Evolutionary conservation across 192 early-diverging fungal genomes (phyloP).

Genomic region (Mortierella hygrophila): DNA sequence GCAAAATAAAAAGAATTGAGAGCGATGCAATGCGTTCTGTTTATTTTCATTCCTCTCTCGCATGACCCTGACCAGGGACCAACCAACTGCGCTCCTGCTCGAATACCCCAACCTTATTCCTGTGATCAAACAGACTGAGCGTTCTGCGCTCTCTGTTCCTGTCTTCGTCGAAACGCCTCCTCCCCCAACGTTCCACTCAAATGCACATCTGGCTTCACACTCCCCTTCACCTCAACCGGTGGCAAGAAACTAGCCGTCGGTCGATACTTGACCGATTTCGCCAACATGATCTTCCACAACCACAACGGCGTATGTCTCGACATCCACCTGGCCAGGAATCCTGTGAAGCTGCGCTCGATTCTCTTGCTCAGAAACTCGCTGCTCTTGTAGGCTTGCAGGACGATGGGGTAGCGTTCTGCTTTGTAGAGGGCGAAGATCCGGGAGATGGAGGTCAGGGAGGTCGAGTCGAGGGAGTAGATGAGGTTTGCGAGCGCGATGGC

Average conservation of each 20-base stretch:
- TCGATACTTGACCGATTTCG: not conserved
- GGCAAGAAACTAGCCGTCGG: not conserved
- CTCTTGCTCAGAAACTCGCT: constrained; percentile 7
- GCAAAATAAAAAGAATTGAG: too few species aligned
- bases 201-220: not conserved
- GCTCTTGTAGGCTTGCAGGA: not conserved
- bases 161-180: not conserved
- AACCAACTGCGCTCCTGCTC: too few species aligned
- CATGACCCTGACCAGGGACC: too few species aligned
- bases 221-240: not conserved
- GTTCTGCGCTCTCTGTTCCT: not conserved
- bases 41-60: too few species aligned
- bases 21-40: too few species aligned
- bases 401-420: constrained; percentile 21
- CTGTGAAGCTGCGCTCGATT: not conserved
- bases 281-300: constrained; percentile 5
- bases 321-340: not conserved
- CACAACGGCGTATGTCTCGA: not conserved
- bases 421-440: constrained; percentile 7
- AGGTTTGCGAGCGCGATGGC: constrained; percentile 16
- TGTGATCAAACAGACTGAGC: not conserved
- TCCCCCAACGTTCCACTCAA: not conserved
- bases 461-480: not conserved
- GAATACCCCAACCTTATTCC: not conserved
- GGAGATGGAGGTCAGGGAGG: not conserved